Evolutionary conservation across 2,329 filamentous ascomycete species (phyloP).

Genomic region (Lasiodiplodia gonubiensis): DNA sequence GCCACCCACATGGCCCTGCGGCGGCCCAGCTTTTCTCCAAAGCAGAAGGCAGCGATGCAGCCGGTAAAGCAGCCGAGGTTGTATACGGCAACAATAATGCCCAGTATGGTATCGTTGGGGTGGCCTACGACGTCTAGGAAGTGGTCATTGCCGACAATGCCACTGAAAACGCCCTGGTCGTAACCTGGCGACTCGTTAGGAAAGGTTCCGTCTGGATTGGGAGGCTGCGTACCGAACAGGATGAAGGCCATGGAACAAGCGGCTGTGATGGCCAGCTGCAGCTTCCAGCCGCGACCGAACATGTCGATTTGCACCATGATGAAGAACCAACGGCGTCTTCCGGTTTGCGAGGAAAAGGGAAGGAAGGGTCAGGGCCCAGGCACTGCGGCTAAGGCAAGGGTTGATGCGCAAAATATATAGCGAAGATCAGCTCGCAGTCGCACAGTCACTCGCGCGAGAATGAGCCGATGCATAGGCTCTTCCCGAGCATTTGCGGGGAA

Average conservation of each 20-base stretch:
- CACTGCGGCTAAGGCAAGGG: not conserved
- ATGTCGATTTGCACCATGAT: conserved; percentile 25
- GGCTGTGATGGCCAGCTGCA: conserved; percentile 28
- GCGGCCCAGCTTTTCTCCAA: conserved; percentile 51
- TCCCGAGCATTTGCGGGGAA: conserved; percentile 12
- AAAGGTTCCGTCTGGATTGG: not conserved
- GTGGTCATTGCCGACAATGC: conserved; percentile 47
- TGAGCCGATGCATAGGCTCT: conserved; percentile 3
- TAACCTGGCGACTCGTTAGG: conserved; percentile 15
- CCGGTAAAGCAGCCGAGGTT: conserved; percentile 54
- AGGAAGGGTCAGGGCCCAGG: conserved; percentile 5
- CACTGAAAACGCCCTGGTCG: conserved; percentile 46
- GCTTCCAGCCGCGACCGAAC: conserved; percentile 26
- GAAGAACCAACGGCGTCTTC: not conserved
- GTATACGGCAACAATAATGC: conserved; percentile 58
- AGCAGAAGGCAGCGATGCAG: conserved; percentile 45
- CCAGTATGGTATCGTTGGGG: conserved; percentile 49
- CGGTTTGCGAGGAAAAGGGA: not conserved
- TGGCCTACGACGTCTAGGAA: conserved; percentile 45
- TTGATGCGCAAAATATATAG: conserved; percentile 8
- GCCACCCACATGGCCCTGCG: conserved; percentile 46
- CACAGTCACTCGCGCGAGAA: conserved; percentile 3
- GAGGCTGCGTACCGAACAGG: conserved; percentile 10
- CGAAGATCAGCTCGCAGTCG: not conserved
- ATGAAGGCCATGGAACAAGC: conserved; percentile 27